Evolutionary conservation across 163 green algal genomes (phyloP).

Genomic region (Scenedesmus sp.): DNA sequence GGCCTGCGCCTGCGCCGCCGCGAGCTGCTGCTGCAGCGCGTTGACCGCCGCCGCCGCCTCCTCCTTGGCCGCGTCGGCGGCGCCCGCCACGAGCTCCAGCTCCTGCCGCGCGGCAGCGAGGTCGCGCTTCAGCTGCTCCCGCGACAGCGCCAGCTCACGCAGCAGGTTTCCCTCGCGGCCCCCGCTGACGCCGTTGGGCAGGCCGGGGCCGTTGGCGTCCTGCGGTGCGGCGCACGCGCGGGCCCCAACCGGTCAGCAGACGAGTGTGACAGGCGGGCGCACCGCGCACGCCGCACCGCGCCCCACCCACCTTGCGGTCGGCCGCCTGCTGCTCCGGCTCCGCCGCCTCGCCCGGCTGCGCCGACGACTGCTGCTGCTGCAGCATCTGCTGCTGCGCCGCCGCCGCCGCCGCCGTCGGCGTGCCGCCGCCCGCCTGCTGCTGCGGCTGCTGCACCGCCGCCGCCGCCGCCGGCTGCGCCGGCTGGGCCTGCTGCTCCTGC

Average conservation of each 20-base stretch:
- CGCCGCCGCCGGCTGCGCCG: slow-evolving; percentile 12
- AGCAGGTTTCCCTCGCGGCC: slow-evolving; percentile 33
- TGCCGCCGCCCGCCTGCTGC: neutral
- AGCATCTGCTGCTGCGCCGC: neutral
- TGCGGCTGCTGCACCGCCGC: neutral
- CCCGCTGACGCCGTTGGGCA: too few species aligned
- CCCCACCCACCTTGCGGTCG: too few species aligned
- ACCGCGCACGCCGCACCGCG: too few species aligned
- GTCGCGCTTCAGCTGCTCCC: slow-evolving; percentile 48
- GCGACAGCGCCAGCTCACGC: slow-evolving; percentile 33
- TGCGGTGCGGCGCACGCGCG: neutral
- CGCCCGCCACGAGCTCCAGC: slow-evolving; percentile 47
- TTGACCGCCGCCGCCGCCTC: slow-evolving; percentile 69
- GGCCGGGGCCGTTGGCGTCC: neutral
- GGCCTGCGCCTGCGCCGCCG: slow-evolving; percentile 54
- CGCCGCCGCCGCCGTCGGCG: slow-evolving; percentile 5
- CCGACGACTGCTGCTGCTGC: too few species aligned
- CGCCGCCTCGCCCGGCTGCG: neutral
- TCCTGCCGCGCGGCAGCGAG: slow-evolving; percentile 58
- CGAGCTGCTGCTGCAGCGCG: slow-evolving; percentile 77
- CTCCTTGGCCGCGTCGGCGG: slow-evolving; percentile 65
- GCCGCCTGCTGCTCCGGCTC: too few species aligned
- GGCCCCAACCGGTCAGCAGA: too few species aligned
- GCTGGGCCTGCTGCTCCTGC: slow-evolving; percentile 9
- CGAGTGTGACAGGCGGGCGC: too few species aligned